Conservation (phyloP, 2,329 filamentous ascomycete genomes). For the Talaromyces piceae region DNA sequence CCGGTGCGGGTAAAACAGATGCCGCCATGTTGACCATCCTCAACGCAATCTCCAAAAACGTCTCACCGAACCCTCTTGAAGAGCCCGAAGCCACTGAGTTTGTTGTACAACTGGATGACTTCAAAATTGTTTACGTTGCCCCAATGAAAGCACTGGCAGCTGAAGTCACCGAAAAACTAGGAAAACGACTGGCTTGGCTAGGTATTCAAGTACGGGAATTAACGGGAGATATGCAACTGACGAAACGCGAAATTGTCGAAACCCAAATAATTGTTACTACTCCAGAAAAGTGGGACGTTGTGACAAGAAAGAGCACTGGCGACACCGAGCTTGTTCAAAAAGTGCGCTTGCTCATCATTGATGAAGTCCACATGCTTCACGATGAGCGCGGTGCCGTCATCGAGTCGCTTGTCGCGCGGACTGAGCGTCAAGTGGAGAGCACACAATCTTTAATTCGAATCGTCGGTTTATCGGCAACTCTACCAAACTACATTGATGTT, state of each 20-base stretch:
- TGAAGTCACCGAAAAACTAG: constrained; percentile 90
- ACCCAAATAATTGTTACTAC: constrained; percentile 99
- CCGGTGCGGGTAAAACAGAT: constrained; percentile 97
- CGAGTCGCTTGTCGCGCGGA: constrained; percentile 90
- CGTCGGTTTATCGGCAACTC: constrained; percentile 85
- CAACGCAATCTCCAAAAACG: constrained; percentile 81
- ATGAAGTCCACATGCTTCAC: constrained; percentile 99
- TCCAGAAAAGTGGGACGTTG: constrained; percentile 98
- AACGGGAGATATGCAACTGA: constrained; percentile 98
- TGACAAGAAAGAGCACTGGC: constrained; percentile 92
- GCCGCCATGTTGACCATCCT: constrained; percentile 95
- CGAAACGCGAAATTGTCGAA: constrained; percentile 88
- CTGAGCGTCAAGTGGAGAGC: constrained; percentile 92
- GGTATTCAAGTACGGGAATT: constrained; percentile 87
- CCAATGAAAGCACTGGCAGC: constrained; percentile 98
- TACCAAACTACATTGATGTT: constrained; percentile 95
- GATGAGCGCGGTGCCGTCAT: constrained; percentile 94
- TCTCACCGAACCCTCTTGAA: constrained; percentile 70
- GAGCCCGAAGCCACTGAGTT: constrained; percentile 68
- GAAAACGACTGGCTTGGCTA: constrained; percentile 86
- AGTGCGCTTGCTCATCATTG: constrained; percentile 89
- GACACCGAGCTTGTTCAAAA: constrained; percentile 98
- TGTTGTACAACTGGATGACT: constrained; percentile 73
- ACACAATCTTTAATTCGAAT: constrained; percentile 96
- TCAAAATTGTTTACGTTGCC: constrained; percentile 98